These are phyloP conservation scores for Collybia nuda DNA, from an alignment of 768 basidiomycete genomes.

Conservation along the genomic window DNA sequence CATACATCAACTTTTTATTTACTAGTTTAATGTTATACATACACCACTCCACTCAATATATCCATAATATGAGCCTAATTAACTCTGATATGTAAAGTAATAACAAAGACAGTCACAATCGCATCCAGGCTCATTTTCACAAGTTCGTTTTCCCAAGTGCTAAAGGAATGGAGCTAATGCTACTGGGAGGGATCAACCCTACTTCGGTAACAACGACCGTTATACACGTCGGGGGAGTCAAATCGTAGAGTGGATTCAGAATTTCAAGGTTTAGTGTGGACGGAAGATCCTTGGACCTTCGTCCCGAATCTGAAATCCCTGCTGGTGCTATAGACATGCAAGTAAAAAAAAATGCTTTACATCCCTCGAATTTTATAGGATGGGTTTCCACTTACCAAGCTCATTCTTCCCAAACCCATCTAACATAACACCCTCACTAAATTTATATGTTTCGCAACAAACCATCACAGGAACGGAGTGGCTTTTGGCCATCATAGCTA, in stretches of 20 bases:
- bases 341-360: not conserved
- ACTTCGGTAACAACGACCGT: slow-evolving; percentile 98
- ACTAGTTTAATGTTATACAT: slow-evolving; percentile 6
- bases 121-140: slow-evolving; percentile 18
- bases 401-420: slow-evolving; percentile 98
- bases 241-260: slow-evolving; percentile 88
- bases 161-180: slow-evolving; percentile 80
- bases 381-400: slow-evolving; percentile 56
- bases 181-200: slow-evolving; percentile 90
- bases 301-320: slow-evolving; percentile 27
- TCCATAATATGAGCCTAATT: slow-evolving; percentile 1
- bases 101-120: slow-evolving; percentile 4
- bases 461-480: slow-evolving; percentile 91
- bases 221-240: slow-evolving; percentile 89
- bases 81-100: not conserved
- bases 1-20: not conserved
- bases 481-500: slow-evolving; percentile 94
- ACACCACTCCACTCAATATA: slow-evolving; percentile 9
- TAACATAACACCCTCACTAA: slow-evolving; percentile 87
- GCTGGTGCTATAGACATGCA: slow-evolving; percentile 30
- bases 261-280: slow-evolving; percentile 64
- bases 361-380: too few species aligned
- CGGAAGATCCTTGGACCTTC: slow-evolving; percentile 18
- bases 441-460: slow-evolving; percentile 99
- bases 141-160: slow-evolving; percentile 56